phyloP scores from a whole-genome alignment of 2,329 filamentous ascomycete genomes.

The Keithomyces neogunnii region DNA sequence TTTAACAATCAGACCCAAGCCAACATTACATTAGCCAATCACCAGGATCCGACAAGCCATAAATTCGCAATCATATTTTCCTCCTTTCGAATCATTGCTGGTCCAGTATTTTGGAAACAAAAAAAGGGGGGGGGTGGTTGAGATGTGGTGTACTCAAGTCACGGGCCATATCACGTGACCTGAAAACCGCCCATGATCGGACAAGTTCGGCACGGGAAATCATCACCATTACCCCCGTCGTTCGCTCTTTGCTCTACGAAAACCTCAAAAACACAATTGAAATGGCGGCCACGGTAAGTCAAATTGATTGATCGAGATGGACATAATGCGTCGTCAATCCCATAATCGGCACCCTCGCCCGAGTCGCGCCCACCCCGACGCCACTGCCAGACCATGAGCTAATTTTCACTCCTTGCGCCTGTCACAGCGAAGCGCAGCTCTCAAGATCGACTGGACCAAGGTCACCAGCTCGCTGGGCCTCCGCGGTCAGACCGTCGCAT shows the following conservation, averaged over 20 bases:
- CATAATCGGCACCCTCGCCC: not conserved
- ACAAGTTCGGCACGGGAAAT: conserved; percentile 36
- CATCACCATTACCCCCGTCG: conserved; percentile 34
- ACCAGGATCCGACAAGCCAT: too few relatives aligned
- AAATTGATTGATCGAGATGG: not conserved
- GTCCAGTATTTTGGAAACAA: too few relatives aligned
- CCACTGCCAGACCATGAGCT: conserved; percentile 33
- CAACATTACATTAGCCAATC: too few relatives aligned
- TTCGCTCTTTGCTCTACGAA: conserved; percentile 40
- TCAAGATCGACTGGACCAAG: conserved; percentile 99
- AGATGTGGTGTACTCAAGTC: not conserved
- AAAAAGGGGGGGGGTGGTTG: too few relatives aligned
- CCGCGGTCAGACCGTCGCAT: conserved; percentile 84
- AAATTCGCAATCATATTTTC: too few relatives aligned
- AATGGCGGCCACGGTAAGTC: conserved; percentile 60
- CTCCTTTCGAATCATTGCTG: too few relatives aligned
- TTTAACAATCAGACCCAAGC: too few relatives aligned
- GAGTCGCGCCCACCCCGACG: not conserved
- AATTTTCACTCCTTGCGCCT: conserved; percentile 35
- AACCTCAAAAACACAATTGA: conserved; percentile 40
- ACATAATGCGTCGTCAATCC: not conserved
- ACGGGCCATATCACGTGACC: conserved; percentile 24
- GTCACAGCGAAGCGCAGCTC: conserved; percentile 84
- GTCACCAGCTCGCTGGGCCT: conserved; percentile 90
- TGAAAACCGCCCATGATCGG: conserved; percentile 16